Conservation (phyloP, 352 stramenopile species). For the Phytopythium oedochilum region DNA sequence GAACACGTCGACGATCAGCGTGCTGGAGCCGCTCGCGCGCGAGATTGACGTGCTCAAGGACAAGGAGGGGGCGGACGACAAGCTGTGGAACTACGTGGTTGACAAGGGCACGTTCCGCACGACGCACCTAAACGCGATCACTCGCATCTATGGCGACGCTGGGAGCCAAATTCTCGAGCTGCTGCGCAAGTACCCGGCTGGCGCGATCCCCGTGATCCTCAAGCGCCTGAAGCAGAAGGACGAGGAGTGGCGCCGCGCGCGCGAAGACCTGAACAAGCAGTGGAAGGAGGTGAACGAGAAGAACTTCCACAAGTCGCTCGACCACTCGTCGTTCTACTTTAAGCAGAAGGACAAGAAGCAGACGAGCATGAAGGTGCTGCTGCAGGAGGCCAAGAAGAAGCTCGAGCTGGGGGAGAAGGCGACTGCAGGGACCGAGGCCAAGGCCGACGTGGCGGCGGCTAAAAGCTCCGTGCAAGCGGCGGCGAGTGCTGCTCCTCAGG, state of each 20-base stretch:
- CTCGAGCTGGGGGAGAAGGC: constrained; percentile 60
- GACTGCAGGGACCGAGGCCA: constrained; percentile 9
- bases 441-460: constrained; percentile 10
- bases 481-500: constrained; percentile 34
- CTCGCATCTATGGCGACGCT: constrained; percentile 96
- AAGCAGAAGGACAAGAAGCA: constrained; percentile 98
- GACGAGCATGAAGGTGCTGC: constrained; percentile 93
- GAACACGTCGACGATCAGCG: constrained; percentile 93
- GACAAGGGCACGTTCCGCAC: constrained; percentile 94
- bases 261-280: constrained; percentile 94
- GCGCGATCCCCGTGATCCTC: constrained; percentile 97
- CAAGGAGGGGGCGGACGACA: constrained; percentile 69
- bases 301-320: constrained; percentile 98
- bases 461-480: background rate
- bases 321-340: constrained; percentile 99
- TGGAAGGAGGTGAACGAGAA: constrained; percentile 98
- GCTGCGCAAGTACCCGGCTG: constrained; percentile 94
- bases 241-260: constrained; percentile 91
- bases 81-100: constrained; percentile 88
- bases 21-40: constrained; percentile 93
- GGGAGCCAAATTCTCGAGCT: constrained; percentile 91
- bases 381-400: constrained; percentile 86
- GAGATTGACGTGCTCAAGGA: constrained; percentile 90
- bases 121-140: constrained; percentile 98
- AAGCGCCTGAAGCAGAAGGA: constrained; percentile 99